Base-by-base conservation (phyloP, 192 early-diverging fungal species). In the Gamsiella multidivaricata region DNA sequence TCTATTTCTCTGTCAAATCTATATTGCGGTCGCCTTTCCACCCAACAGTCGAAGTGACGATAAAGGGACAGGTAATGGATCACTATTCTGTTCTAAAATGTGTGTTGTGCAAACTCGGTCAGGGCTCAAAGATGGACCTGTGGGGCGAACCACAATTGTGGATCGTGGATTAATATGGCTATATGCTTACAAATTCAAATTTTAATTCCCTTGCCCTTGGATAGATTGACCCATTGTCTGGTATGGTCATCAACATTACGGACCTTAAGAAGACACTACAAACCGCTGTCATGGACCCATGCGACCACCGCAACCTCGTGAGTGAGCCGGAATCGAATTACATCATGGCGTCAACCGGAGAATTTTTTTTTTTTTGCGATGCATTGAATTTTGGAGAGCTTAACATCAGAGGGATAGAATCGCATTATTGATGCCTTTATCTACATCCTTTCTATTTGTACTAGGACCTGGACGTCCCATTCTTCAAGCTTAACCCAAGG, bases 271-370 rank as follows among this genome's bases (percentile, higher is more conserved):
- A 86, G 59, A 91, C 87, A 78, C 90, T 97, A 63, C 83, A 92
- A 56, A 41, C 52, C 10, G 83, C 87, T 0, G 86, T 97, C 29
- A 82, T 95, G 78, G 92, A 95, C 49, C 75, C 86, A 20, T 81
- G 95, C 61, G 96, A 97, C 84, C 96, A 97, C 80, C 87, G 86
- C 47, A 93, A 97, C 71, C 59, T 97, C 79, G 91, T 91, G 86
- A 66, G 46, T 25, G 12, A 1, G 41, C 9, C 20, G 9, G 52
- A 15, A 41, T 32, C 10, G 46, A 3, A 56, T 54, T 15, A 15
- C 6, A 6, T 42, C 17, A 51, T 55, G 52, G 36, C 32, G 34
- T 3, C 61, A 43, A 39, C 37, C 7, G 37, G 37, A 9, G 7
- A 39, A 39, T 39, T 39, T 39, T 39, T 39, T 39, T 39, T 39